Base-by-base conservation (phyloP, 306 rosid genomes). In the Pterocarpus macrocarpus region DNA sequence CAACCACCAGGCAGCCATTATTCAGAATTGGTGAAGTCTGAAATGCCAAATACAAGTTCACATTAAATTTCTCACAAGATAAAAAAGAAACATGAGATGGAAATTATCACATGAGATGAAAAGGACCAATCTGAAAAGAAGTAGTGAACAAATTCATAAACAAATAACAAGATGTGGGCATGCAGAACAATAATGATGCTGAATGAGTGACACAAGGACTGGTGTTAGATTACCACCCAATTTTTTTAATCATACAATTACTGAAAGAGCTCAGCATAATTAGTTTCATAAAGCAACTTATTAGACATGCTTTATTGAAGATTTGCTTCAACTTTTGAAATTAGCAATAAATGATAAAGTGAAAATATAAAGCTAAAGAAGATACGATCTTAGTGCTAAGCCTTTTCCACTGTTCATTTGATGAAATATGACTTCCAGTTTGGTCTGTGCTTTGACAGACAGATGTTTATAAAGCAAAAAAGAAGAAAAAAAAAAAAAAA, bases 361-460 rank as follows among this genome's bases (percentile, higher is more conserved):
- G 50, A 36, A 61, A 64, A 32, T 61, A 84, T 69, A 69, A 79
- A 68, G 33, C 81, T 73, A 59, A 41, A 65, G 68, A 77, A 64
- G 82, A 64, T 63, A 71, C 65, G 62, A 64, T 30, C 61, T 38
- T 80, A 81, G 82, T 72, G 80, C 72, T 64, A 78, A 81, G 63
- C 78, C 83, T 75, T 86, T 78, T 71, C 78, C 85, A 76, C 81
- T 81, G 32, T 85, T 85, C 81, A 82, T 73, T 85, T 85, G 81
- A 83, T 85, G 87, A 88, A 86, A 71, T 77, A 79, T 86, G 81
- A 75, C 84, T 80, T 58, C 44, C 65, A 81, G 70, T 69, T 69
- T 83, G 96, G 88, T 89, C 91, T 88, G 82, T 88, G 88, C 94
- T 90, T 90, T 88, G 84, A 81, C 89, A 88, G 91, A 92, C 94